These are phyloP conservation scores for Liriodendron chinense DNA, from an alignment of 164 flowering plant genomes.

Conservation along the genomic window DNA sequence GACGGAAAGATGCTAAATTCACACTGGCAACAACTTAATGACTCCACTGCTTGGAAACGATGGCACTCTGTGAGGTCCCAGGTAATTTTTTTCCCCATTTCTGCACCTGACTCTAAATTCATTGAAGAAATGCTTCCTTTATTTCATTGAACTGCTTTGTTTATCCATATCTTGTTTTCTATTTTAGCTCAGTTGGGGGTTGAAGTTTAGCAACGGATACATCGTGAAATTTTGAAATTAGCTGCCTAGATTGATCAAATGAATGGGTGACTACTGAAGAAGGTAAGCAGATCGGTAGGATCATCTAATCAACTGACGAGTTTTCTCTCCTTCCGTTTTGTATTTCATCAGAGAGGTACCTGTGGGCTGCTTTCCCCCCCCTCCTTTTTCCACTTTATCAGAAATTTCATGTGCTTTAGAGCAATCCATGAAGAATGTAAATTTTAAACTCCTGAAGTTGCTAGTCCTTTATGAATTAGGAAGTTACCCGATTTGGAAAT, in stretches of 20 bases:
- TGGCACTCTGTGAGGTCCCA: background rate
- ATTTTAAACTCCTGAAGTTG: no score
- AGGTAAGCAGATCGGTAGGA: background rate
- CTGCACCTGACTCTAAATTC: background rate
- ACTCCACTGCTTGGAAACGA: background rate
- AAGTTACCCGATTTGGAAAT: no score
- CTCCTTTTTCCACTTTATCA: no score
- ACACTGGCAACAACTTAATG: background rate
- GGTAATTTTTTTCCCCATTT: background rate
- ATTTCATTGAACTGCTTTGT: background rate
- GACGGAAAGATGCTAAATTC: conserved; percentile 20
- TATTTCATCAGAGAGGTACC: no score
- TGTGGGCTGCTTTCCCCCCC: no score
- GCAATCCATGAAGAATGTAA: no score
- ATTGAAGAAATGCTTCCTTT: background rate
- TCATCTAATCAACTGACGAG: no score
- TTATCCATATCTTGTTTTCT: background rate
- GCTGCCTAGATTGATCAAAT: background rate
- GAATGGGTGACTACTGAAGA: background rate
- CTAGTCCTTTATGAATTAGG: no score
- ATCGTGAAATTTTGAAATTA: background rate
- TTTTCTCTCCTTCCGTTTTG: no score
- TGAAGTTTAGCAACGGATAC: background rate
- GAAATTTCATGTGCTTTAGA: no score
- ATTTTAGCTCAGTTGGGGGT: background rate